Percentiles rank a stretch among this genome's conserved stretches.
These are phyloP conservation scores for Ballota nigra DNA, from an alignment of 257 asterid genomes.

Conservation along the genomic window DNA sequence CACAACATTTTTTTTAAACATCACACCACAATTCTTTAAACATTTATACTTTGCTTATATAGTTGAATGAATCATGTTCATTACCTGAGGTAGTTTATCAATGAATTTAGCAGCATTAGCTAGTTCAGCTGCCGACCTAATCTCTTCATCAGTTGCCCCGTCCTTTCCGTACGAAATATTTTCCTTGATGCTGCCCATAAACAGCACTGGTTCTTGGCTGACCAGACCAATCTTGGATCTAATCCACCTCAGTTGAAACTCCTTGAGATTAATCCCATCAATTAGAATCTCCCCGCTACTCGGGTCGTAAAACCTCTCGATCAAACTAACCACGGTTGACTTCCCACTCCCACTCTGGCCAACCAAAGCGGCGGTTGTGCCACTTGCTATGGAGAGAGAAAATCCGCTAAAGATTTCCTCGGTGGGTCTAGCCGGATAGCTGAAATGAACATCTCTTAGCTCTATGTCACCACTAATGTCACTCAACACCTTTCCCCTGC, in stretches of 20 bases:
- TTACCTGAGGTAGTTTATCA: conserved; percentile 77
- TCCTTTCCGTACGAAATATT: conserved; percentile 77
- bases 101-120: conserved; percentile 84
- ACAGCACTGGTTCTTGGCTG: conserved; percentile 85
- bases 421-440: conserved; percentile 79
- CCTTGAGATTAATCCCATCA: conserved; percentile 68
- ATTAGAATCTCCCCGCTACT: conserved; percentile 65
- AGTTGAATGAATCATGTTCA: background rate
- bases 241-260: conserved; percentile 80
- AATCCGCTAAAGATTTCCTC: conserved; percentile 68
- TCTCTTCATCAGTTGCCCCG: conserved; percentile 64
- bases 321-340: conserved; percentile 73
- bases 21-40: too few relatives aligned
- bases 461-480: conserved; percentile 71
- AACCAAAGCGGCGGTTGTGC: conserved; percentile 80
- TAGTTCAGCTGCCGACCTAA: conserved; percentile 54
- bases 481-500: conserved; percentile 47
- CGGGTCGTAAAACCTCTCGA: conserved; percentile 86
- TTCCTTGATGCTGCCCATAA: conserved; percentile 70
- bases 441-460: conserved; percentile 53
- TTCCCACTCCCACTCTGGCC: conserved; percentile 95
- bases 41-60: too few relatives aligned
- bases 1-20: background rate
- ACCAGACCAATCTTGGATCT: conserved; percentile 82
- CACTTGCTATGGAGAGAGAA: conserved; percentile 56